Conservation (phyloP, 2,329 filamentous ascomycete genomes). For the Epichloe baconii region DNA sequence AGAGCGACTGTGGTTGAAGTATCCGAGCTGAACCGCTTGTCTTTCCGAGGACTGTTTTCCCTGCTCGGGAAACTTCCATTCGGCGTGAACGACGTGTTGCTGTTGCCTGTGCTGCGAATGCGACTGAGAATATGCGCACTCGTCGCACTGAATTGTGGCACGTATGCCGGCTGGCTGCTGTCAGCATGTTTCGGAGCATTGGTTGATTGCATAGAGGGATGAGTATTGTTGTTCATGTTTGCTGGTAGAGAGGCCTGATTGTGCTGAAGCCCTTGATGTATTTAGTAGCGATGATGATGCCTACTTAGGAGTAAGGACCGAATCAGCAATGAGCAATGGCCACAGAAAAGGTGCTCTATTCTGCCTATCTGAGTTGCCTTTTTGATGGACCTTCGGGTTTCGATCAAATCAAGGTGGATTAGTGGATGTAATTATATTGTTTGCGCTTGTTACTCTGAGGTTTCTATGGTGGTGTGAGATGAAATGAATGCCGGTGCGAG, state of each 20-base stretch:
- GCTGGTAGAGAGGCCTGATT: neutral
- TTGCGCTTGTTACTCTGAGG: neutral
- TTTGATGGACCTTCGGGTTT: no score
- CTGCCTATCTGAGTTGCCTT: no score
- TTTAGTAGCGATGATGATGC: neutral
- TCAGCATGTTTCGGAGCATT: neutral
- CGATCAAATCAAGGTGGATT: no score
- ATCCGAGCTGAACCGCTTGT: neutral
- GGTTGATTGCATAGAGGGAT: neutral
- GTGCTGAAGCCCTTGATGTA: neutral
- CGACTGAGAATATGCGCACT: conserved; percentile 3
- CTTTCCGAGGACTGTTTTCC: neutral
- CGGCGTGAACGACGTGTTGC: no score
- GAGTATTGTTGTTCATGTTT: neutral
- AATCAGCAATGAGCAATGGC: no score
- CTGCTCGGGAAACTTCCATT: neutral
- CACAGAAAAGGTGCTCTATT: no score
- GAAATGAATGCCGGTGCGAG: no score
- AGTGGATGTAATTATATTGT: neutral
- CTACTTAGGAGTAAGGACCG: no score
- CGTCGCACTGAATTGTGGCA: conserved; percentile 4
- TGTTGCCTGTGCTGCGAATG: neutral
- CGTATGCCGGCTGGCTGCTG: conserved; percentile 1
- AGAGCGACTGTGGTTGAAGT: neutral
- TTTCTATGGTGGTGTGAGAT: no score